Percentiles rank a stretch among this genome's conserved stretches.
These are phyloP conservation scores for Pezicula rhizophila DNA, from an alignment of 2,329 filamentous ascomycete genomes.

Conservation along the genomic window DNA sequence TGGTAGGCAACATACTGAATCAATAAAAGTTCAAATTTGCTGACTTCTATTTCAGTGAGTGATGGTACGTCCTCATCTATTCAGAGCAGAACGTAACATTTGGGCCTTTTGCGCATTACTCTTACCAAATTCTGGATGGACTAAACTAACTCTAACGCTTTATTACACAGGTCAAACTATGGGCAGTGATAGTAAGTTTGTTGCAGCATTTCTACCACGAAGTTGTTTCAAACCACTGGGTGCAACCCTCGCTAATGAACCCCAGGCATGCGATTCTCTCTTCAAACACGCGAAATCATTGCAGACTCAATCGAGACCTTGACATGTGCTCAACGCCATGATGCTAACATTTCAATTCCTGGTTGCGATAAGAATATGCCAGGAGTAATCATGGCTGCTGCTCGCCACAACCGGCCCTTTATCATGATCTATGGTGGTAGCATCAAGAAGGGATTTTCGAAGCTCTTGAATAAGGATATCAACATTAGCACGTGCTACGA, in stretches of 20 bases:
- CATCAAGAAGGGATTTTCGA: slow-evolving; percentile 80
- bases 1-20: slow-evolving; percentile 31
- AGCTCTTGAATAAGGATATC: slow-evolving; percentile 68
- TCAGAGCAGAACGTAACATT: no score
- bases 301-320: slow-evolving; percentile 92
- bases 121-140: no score
- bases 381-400: slow-evolving; percentile 83
- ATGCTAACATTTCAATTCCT: slow-evolving; percentile 88
- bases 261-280: slow-evolving; percentile 84
- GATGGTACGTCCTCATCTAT: no score
- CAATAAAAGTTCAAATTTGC: no score
- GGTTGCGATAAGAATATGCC: slow-evolving; percentile 99
- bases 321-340: slow-evolving; percentile 85
- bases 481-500: slow-evolving; percentile 90
- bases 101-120: no score
- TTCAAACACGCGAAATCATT: slow-evolving; percentile 87
- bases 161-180: slow-evolving; percentile 68
- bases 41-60: no score
- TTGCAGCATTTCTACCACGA: not conserved
- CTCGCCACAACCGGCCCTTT: slow-evolving; percentile 83
- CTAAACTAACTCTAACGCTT: not conserved
- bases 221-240: not conserved
- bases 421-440: slow-evolving; percentile 95
- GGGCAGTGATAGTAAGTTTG: slow-evolving; percentile 71
- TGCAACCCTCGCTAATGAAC: slow-evolving; percentile 11